phyloP scores from a whole-genome alignment of 164 flowering plant genomes.

The Magnolia kwangsiensis region DNA sequence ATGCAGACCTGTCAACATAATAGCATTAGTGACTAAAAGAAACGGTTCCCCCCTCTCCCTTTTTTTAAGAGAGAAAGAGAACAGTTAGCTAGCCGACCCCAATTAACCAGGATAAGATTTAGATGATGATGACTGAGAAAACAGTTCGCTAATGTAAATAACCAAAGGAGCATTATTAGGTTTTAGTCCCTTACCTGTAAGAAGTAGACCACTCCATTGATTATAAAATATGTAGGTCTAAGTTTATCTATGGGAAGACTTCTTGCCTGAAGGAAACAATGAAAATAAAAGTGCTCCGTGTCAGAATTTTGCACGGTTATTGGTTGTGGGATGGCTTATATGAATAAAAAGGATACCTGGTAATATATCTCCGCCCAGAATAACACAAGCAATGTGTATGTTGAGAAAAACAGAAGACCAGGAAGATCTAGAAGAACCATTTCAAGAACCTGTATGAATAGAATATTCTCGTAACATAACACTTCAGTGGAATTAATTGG shows the following conservation, averaged over 20 bases:
- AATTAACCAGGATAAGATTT: too few relatives aligned
- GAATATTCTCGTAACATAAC: background rate
- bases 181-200: conserved; percentile 42
- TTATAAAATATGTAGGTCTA: conserved; percentile 53
- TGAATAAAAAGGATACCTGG: conserved; percentile 45
- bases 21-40: background rate
- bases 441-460: conserved; percentile 33
- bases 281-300: background rate
- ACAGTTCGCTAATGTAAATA: background rate
- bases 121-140: too few relatives aligned
- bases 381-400: conserved; percentile 77
- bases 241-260: conserved; percentile 63
- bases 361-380: conserved; percentile 96
- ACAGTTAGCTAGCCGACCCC: background rate
- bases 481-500: background rate
- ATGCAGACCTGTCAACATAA: conserved; percentile 43
- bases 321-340: background rate
- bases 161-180: background rate
- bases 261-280: conserved; percentile 56
- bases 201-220: conserved; percentile 59
- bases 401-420: conserved; percentile 74
- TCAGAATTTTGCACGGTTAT: background rate
- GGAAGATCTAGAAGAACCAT: conserved; percentile 74
- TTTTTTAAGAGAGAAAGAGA: background rate
- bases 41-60: background rate